Evolutionary conservation across 768 basidiomycete species (phyloP).

Genomic region (Tephrocybe sp.): DNA sequence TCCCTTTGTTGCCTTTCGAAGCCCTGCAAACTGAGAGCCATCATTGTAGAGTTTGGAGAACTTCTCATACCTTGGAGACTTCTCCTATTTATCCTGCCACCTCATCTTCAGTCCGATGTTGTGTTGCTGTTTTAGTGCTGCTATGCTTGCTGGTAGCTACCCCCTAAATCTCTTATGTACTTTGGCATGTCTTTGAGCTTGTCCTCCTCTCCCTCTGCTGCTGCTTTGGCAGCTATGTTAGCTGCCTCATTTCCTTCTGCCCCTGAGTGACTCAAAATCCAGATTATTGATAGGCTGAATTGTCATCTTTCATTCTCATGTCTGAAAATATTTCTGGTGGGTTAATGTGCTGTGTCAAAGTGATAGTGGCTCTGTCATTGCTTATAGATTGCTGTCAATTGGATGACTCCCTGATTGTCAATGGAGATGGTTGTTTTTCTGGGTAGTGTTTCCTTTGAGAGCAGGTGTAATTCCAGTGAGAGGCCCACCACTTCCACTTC

Average conservation of each 20-base stretch:
- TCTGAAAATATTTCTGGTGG: background rate
- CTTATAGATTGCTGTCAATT: background rate
- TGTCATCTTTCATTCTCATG: background rate
- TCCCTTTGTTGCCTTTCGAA: background rate
- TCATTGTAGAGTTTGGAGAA: background rate
- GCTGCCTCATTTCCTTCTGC: conserved; percentile 14
- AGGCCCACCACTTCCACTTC: conserved; percentile 8
- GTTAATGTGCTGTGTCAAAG: conserved; percentile 1
- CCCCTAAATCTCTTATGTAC: background rate
- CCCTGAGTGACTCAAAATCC: conserved; percentile 15
- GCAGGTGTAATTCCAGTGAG: conserved; percentile 15
- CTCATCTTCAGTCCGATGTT: background rate
- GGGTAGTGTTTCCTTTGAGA: background rate
- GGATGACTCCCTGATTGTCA: conserved; percentile 15
- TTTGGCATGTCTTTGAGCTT: background rate
- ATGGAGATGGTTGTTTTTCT: conserved; percentile 1
- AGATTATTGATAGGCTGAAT: conserved; percentile 2
- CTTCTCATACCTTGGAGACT: background rate
- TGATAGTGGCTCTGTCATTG: conserved; percentile 6
- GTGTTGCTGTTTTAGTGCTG: too few species aligned
- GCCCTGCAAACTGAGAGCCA: background rate
- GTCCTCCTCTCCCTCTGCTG: background rate
- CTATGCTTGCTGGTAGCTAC: background rate
- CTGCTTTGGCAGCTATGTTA: conserved; percentile 15
- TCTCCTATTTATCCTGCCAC: background rate